Base-by-base conservation (phyloP, 805 yeast genomes). In the Kodamaea hsintzibuensis region DNA sequence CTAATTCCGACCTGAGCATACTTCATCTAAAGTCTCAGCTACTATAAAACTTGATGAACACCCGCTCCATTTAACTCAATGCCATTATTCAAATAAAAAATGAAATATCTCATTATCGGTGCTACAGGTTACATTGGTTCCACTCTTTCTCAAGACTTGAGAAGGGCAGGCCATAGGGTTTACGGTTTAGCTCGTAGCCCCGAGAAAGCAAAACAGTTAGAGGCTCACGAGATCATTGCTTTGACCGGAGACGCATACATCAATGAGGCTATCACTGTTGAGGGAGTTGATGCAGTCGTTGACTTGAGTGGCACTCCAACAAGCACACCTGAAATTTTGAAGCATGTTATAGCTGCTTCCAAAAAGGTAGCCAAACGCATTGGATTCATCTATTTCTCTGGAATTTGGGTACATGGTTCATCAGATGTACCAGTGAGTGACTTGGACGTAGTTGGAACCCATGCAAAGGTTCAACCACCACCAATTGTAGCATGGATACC, bases 401-500 rank as follows among this genome's bases (percentile, higher is more conserved):
- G 53, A 2, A 7, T 45, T 17, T 51, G 53, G 53, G 53, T 51
- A 35, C 53, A 51, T 33, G 53, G 53, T 13, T 27, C 19, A n/a
- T 25, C 40, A 9, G n/a, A 12, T 22, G 47, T 37, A 7, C n/a
- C 25, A 8, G 53, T 51, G 12, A 35, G 22, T 37, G 53, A 51
- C 19, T 16, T 7, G n/a, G 53, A 38, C 18, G 18, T 38, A 2
- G 42, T 38, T 38, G 42, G 27, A 19, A 17, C 35, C n/a, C 37
- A 25, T 6, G 37, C 9, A 2, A 18, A 12, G 30, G 45, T 18
- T 2, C 19, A 51, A 7, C 44, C 45, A 3, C 33, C 18, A 12
- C 17, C 16, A 7, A 33, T 51, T 16, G 50, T 51, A 14, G 45
- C 38, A 3, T 51, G 48, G 44, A 51, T 49, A 38, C 43, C 42